Conservation (phyloP, 345 rosid genomes). For the Eutrema yunnanense region DNA sequence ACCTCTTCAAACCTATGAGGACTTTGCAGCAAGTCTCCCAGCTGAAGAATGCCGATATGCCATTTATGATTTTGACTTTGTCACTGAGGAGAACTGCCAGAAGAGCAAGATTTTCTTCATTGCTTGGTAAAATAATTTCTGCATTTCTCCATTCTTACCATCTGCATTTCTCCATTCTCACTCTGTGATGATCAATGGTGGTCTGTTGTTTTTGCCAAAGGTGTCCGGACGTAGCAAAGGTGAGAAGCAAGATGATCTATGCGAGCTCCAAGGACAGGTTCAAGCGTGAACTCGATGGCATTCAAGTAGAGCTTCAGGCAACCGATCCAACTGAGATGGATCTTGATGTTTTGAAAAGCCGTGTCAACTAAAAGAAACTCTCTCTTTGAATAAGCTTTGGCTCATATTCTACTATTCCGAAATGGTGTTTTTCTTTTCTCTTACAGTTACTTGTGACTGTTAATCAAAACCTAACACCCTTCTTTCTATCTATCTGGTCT, state of each 20-base stretch:
- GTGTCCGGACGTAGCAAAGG: constrained; percentile 53
- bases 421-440: constrained; percentile 21
- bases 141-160: not conserved
- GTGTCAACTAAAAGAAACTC: constrained; percentile 29
- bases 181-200: not conserved
- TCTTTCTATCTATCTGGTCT: constrained; percentile 20
- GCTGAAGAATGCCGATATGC: constrained; percentile 42
- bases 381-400: constrained; percentile 16
- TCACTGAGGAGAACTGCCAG: constrained; percentile 44
- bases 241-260: constrained; percentile 62
- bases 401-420: constrained; percentile 9
- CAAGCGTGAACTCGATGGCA: constrained; percentile 54
- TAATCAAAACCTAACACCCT: constrained; percentile 28
- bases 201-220: constrained; percentile 13
- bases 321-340: constrained; percentile 64
- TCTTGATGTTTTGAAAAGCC: constrained; percentile 55
- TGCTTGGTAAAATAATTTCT: constrained; percentile 34
- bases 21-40: constrained; percentile 46
- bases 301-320: constrained; percentile 57
- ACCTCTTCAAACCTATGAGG: constrained; percentile 44
- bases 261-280: constrained; percentile 62
- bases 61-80: constrained; percentile 48
- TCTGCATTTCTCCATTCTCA: not conserved
- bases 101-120: constrained; percentile 61
- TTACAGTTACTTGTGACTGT: constrained; percentile 28